Conservation (phyloP, 2,329 filamentous ascomycete species). For the Penicillium sp. region DNA sequence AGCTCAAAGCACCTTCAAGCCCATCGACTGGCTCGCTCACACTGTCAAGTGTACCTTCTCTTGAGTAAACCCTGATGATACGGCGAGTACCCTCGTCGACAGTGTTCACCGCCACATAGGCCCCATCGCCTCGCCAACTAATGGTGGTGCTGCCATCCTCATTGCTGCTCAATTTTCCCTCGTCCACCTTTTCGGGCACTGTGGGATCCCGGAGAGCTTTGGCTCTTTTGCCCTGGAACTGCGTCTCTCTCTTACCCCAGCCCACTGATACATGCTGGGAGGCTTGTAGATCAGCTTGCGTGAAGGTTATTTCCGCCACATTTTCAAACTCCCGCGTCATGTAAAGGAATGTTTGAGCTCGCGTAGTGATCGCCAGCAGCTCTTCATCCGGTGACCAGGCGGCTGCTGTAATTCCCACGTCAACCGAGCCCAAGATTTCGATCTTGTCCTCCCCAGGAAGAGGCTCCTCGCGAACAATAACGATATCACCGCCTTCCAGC, state of each 20-base stretch:
- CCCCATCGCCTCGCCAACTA: constrained; percentile 92
- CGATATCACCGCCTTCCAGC: constrained; percentile 84
- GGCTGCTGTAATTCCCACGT: constrained; percentile 84
- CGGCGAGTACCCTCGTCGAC: constrained; percentile 68
- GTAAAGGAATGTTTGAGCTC: constrained; percentile 74
- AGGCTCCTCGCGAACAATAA: constrained; percentile 74
- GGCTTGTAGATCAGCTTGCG: constrained; percentile 72
- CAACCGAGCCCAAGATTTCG: constrained; percentile 92
- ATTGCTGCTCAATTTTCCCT: constrained; percentile 69
- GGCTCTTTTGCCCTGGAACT: constrained; percentile 90
- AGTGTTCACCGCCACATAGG: constrained; percentile 81
- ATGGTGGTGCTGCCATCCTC: constrained; percentile 72
- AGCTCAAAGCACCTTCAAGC: constrained; percentile 82
- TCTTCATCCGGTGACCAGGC: constrained; percentile 96
- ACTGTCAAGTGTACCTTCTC: constrained; percentile 86
- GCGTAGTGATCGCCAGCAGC: constrained; percentile 77
- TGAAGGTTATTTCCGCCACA: constrained; percentile 70
- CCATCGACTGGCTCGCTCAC: constrained; percentile 93
- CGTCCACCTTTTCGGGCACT: constrained; percentile 86
- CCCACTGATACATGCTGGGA: constrained; percentile 94
- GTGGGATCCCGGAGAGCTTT: constrained; percentile 87
- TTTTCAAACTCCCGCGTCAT: constrained; percentile 92
- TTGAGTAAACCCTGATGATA: constrained; percentile 82
- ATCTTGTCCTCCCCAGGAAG: constrained; percentile 70
- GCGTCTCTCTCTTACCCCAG: constrained; percentile 97